Evolutionary conservation across 2,329 filamentous ascomycete species (phyloP), one percentile per base, ranked within the genome.

Genomic region (Fusarium pseudonygamai): DNA sequence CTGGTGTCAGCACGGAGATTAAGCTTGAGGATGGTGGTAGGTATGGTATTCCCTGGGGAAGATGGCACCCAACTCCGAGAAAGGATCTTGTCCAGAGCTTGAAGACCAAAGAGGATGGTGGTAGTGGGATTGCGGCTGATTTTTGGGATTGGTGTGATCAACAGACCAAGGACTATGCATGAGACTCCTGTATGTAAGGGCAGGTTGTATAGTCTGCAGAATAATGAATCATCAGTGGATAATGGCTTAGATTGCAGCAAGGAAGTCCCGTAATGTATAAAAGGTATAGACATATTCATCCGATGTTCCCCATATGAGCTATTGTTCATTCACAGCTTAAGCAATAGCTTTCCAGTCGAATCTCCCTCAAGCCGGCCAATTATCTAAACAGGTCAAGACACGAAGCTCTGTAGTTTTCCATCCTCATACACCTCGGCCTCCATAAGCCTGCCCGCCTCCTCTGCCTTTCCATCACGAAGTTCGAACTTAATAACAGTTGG

Each of bases 1-100:
- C 83, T 16, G 83, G 82, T 0, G 62, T 84, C 8, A 82, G 82
- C 0, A 75, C 80, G 0, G 81, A 85, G 1, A 74, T 85, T 5
- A 79, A 76, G 7, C 28, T 70, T 7, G 78, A 80, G 49, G 74
- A 82, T 0, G 79, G 69, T 28, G 65, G 50, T 2, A 42, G 52
- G 4, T 68, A 26, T 39, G 64, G 52, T 7, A 36, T 68, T 1
- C 66, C 64, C 0, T 69, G 66, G 66, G 66, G 66, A 4, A 45
- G 45, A 37, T 39, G 64, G 66, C 32, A 67, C 18, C 34, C 43
- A 4, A n/a, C 8, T 14, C 46, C 30, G 1, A 43, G 66, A 6
- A 62, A 30, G 24, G 66, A 69, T 45, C 40, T 68, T 10, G 5
- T 69, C 5, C 15, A 34, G 2, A 61, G 56, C 10, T 46, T 69